These are phyloP conservation scores for Ajuga chamaepitys DNA, from an alignment of 257 asterid species.

Conservation along the genomic window DNA sequence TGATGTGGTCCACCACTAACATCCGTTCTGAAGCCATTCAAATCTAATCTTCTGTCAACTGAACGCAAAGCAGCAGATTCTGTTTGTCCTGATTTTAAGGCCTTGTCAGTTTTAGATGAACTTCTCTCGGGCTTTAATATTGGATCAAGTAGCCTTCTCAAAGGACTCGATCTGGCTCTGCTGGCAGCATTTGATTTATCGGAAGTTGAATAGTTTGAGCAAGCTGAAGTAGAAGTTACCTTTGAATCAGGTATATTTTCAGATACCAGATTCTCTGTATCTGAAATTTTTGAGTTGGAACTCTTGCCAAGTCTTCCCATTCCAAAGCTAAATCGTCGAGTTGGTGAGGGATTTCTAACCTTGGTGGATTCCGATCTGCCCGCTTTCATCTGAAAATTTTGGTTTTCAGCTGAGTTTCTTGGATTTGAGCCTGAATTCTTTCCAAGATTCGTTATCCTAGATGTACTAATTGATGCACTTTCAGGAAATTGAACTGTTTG, in stretches of 20 bases:
- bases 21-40: constrained; percentile 30
- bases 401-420: constrained; percentile 6
- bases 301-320: constrained; percentile 36
- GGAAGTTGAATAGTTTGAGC: constrained; percentile 18
- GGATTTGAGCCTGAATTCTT: constrained; percentile 24
- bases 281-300: constrained; percentile 32
- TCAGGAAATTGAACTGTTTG: constrained; percentile 12
- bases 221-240: constrained; percentile 19
- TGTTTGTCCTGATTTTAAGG: constrained; percentile 21
- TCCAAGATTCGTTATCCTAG: constrained; percentile 23
- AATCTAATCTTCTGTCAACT: constrained; percentile 31
- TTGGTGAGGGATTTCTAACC: constrained; percentile 50
- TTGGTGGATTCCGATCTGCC: constrained; percentile 26
- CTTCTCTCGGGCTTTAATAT: constrained; percentile 44
- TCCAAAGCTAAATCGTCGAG: constrained; percentile 40
- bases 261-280: constrained; percentile 10
- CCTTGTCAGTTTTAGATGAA: constrained; percentile 17
- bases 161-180: constrained; percentile 62
- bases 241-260: constrained; percentile 18
- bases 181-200: constrained; percentile 34
- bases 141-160: constrained; percentile 76
- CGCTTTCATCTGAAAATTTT: constrained; percentile 20
- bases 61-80: constrained; percentile 30
- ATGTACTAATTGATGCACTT: constrained; percentile 21
- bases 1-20: constrained; percentile 22